A percentile compares a stretch with the other conserved stretches of the same genome.
Evolutionary conservation across 192 early-diverging fungal genomes (phyloP).

Genomic region (Martensiomyces pterosporus): DNA sequence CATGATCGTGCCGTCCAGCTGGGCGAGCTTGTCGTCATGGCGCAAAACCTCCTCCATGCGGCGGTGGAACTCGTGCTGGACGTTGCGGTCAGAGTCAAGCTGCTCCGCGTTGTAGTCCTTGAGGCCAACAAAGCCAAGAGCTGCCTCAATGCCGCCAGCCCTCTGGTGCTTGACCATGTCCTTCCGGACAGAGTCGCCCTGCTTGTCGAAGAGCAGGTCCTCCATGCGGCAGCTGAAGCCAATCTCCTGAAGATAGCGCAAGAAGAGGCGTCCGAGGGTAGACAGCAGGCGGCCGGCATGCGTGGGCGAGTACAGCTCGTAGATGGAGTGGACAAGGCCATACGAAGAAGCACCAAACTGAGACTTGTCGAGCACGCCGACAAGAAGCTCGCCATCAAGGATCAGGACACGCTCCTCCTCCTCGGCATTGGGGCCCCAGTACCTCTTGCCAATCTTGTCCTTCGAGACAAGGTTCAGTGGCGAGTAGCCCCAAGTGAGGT

Average conservation of each 20-base stretch:
- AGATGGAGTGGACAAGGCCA: conserved; percentile 93
- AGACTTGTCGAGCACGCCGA: conserved; percentile 94
- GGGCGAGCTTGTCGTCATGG: conserved; percentile 78
- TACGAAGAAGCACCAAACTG: conserved; percentile 91
- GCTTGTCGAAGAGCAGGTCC: conserved; percentile 82
- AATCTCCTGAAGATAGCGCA: conserved; percentile 78
- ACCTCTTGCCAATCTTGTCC: conserved; percentile 77
- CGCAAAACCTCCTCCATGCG: conserved; percentile 86
- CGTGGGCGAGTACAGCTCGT: conserved; percentile 88
- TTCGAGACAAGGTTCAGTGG: conserved; percentile 87
- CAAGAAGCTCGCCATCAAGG: conserved; percentile 83
- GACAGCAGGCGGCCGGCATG: conserved; percentile 89
- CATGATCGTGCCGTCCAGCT: conserved; percentile 86
- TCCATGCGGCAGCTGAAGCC: conserved; percentile 99
- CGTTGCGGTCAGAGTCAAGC: conserved; percentile 23
- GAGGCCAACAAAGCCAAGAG: conserved; percentile 72
- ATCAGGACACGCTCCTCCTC: conserved; percentile 81
- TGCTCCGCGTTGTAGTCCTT: conserved; percentile 43
- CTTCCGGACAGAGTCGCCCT: conserved; percentile 74
- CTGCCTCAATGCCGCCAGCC: conserved; percentile 65
- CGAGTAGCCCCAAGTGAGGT: conserved; percentile 72
- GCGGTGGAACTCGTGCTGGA: conserved; percentile 57
- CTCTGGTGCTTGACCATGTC: conserved; percentile 63
- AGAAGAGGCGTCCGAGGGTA: conserved; percentile 87
- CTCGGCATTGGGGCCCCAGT: conserved; percentile 76